A percentile compares a stretch with the other conserved stretches of the same genome.
Evolutionary conservation across 2,329 filamentous ascomycete species (phyloP).

Genomic region (Paecilomyces sp.): DNA sequence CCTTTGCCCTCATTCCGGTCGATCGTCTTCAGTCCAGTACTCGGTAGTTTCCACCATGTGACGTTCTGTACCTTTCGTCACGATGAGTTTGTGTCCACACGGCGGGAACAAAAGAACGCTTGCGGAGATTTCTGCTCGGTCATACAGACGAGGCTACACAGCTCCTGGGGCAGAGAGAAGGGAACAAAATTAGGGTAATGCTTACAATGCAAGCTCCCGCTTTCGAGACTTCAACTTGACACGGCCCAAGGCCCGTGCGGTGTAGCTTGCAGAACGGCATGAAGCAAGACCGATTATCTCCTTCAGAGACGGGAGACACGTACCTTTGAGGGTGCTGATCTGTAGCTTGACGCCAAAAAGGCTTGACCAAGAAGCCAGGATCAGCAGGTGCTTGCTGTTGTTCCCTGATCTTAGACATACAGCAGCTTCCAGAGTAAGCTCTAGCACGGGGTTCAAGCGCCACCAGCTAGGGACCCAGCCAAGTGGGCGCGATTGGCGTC

Average conservation of each 20-base stretch:
- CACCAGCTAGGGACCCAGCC: neutral
- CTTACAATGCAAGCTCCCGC: neutral
- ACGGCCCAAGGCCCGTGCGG: neutral
- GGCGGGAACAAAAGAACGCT: neutral
- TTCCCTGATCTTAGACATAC: neutral
- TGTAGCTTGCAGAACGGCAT: neutral
- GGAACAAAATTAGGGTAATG: neutral
- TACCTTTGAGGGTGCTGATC: neutral
- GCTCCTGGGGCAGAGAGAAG: neutral
- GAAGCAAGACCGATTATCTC: neutral
- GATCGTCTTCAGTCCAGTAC: neutral
- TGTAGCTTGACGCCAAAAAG: neutral
- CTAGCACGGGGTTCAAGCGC: neutral
- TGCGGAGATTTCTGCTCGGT: neutral
- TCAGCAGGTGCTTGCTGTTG: neutral
- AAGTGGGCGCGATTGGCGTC: neutral
- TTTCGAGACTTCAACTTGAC: neutral
- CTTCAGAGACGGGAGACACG: neutral
- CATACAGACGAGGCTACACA: neutral
- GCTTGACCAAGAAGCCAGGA: neutral
- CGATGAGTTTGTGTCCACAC: neutral
- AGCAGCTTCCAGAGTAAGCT: neutral
- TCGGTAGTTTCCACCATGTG: neutral
- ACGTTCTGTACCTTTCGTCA: neutral
- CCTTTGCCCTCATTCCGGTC: neutral